Conservation (phyloP, 116 monocot species). For the Iris pallida region DNA sequence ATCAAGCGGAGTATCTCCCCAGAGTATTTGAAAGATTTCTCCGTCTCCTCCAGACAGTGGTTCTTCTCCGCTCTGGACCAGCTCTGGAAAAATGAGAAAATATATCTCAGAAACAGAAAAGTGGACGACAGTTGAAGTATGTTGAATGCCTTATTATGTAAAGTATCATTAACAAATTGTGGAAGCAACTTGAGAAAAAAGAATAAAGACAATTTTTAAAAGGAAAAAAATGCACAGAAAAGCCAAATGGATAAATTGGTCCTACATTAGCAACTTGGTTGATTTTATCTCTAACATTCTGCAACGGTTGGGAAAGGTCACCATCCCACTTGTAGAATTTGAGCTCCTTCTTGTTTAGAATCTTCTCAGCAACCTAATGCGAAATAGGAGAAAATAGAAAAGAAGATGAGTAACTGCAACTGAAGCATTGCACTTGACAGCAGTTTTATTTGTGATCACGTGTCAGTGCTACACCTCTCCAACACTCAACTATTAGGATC, state of each 20-base stretch:
- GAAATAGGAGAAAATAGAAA: neutral
- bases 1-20: slow-evolving; percentile 75
- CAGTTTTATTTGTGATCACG: no score
- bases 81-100: slow-evolving; percentile 28
- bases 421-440: no score
- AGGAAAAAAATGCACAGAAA: neutral
- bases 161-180: no score
- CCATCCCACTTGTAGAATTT: slow-evolving; percentile 99
- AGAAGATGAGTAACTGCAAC: no score
- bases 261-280: slow-evolving; percentile 63
- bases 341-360: slow-evolving; percentile 73
- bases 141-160: no score
- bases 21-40: slow-evolving; percentile 84
- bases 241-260: neutral
- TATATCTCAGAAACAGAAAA: neutral
- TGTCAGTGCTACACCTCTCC: no score
- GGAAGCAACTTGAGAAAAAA: neutral
- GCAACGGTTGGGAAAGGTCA: slow-evolving; percentile 62
- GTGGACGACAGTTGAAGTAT: neutral
- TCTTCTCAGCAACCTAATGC: slow-evolving; percentile 75
- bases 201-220: neutral
- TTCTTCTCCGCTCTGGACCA: slow-evolving; percentile 95
- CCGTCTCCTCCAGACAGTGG: slow-evolving; percentile 90
- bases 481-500: no score
- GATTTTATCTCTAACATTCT: slow-evolving; percentile 66